Evolutionary conservation across 192 early-diverging fungal species (phyloP).

Genomic region (Rhizoclosmatium sp.): DNA sequence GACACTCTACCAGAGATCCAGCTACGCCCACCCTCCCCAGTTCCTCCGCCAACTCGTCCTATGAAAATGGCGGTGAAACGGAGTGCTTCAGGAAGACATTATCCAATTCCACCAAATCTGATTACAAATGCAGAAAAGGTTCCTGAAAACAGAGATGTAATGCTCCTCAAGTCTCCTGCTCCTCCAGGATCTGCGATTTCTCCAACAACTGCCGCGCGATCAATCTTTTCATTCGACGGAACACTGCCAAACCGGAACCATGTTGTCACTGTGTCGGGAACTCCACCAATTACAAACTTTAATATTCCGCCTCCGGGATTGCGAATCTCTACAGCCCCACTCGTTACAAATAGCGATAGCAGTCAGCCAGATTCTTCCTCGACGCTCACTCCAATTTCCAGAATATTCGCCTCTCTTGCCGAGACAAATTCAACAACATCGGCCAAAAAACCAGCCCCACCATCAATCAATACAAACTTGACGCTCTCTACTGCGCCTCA

Average conservation of each 20-base stretch:
- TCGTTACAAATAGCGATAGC: background rate
- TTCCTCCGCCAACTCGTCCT: background rate
- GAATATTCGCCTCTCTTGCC: background rate
- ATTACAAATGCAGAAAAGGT: background rate
- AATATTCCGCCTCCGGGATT: background rate
- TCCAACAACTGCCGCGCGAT: conserved; percentile 15
- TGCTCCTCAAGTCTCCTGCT: background rate
- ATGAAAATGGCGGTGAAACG: background rate
- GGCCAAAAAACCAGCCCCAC: background rate
- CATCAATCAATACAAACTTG: background rate
- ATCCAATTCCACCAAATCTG: background rate
- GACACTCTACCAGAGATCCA: too few relatives aligned
- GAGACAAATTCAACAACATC: background rate
- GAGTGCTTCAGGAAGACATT: background rate
- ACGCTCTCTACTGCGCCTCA: background rate
- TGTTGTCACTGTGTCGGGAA: background rate
- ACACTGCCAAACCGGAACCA: background rate
- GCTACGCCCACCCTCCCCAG: background rate
- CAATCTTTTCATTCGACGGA: conserved; percentile 16
- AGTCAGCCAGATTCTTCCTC: background rate
- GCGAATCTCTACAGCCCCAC: background rate
- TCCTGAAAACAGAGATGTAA: background rate
- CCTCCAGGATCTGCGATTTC: conserved; percentile 2
- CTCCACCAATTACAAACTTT: background rate
- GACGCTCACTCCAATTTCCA: background rate